Evolutionary conservation across 768 basidiomycete species (phyloP), one percentile per base, ranked within the genome.

Genomic region (Polyporus arcularius): DNA sequence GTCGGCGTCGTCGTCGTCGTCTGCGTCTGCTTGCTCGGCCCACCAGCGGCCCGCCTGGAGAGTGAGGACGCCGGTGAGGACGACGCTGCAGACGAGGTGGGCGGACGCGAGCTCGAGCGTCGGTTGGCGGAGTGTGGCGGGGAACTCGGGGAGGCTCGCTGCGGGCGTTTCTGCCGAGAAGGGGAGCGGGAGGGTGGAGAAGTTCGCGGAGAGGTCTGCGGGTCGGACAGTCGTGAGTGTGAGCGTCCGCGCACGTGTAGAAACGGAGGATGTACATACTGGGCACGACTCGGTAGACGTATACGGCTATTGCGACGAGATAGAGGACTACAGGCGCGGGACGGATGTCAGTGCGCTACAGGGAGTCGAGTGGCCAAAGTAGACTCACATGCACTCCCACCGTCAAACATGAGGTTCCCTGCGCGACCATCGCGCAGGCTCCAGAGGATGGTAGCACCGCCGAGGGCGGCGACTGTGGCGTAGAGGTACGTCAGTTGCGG

Each of bases 331-430:
- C 35, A 14, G 18, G 48, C 40, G 46, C 14, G 38, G 38, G 40
- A 16, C 12, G 35, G 65, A 56, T 11, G 26, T 30, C 28, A 41
- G 39, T 21, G 12, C 47, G 32, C 38, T 38, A 4, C 14, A 18
- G 4, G 26, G 31, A 51, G 26, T 51, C 48, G 42, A 40, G 60
- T 57, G 2, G 9, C 9, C 5, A 46, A 46, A 28, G 21, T 42
- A 41, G 9, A 78, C 90, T 70, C 63, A 94, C 92, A 90, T 66
- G 93, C 87, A 72, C 91, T 93, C 53, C 89, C 92, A 28, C 92
- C 92, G 68, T 94, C 92, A 67, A 94, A 94, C 91, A 94, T 93
- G 70, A 94, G 78, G 73, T 94, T 94, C 35, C 86, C 89, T 2
- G 92, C 92, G 64, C 84, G 76, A 8, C 89, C 84, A 62, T 94